Evolutionary conservation across 352 stramenopile genomes (phyloP), one percentile per base, ranked within the genome.

Genomic region (Aphanomyces stellatus): DNA sequence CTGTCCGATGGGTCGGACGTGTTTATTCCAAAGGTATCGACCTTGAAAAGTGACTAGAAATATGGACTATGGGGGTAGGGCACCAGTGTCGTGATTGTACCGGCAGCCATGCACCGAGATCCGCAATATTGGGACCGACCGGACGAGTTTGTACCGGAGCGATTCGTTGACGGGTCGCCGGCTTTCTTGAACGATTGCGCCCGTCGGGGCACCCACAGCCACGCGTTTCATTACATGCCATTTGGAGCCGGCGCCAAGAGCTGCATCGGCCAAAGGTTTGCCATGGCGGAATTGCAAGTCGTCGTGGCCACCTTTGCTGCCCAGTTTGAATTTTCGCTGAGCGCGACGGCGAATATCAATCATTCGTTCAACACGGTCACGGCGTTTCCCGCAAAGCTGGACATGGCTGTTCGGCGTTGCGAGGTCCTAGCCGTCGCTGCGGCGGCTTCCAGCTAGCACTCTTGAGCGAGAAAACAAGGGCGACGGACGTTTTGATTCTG

Each of bases 141-240:
- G 4, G 31, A 49, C 7, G 15, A 19, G 8, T 64, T 64, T 28
- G 17, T 64, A 3, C 56, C 56, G 25, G 56, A 64, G 24, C 56
- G 56, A 4, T 64, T 64, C 30, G 7, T 64, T 5, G 56, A 46
- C n/a, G 41, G 30, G 1, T 51, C 56, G 41, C 11, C 30, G 4
- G 15, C 25, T 13, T 15, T 19, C 19, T 4, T 27, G 6, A 30
- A 22, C n/a, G 56, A 64, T 30, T 19, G 24, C 10, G 30, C 22
- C 11, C 56, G 53, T 19, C 56, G 56, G 3, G 25, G 41, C 30
- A 30, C 25, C n/a, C 40, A 53, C 17, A 35, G 56, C 24, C 27
- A 64, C 24, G 41, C 56, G 25, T 49, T 46, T 27, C 15, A 19
- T 30, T 64, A 30, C 56, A 64, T 64, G 56, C 56, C 56, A n/a